A percentile compares a stretch with the other conserved stretches of the same genome.
These are phyloP conservation scores for Hemileccinum impolitum DNA, from an alignment of 768 basidiomycete genomes.

Conservation along the genomic window DNA sequence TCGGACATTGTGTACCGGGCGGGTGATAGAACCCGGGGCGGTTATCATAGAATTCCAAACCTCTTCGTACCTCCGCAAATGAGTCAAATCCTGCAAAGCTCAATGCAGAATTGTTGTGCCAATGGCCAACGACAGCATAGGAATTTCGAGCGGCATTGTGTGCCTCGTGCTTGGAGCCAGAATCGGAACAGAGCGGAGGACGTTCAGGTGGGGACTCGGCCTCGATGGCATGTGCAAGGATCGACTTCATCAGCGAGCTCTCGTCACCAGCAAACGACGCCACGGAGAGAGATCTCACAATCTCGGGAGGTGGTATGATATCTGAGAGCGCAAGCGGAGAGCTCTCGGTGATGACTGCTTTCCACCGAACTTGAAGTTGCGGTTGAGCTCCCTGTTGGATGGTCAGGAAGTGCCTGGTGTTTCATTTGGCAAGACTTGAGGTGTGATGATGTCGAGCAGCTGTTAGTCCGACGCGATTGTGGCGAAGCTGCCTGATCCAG, in stretches of 20 bases:
- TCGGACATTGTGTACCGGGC: constrained; percentile 35
- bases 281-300: constrained; percentile 47
- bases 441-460: constrained; percentile 12
- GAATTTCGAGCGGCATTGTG: constrained; percentile 21
- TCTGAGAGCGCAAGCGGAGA: constrained; percentile 57
- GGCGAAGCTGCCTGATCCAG: constrained; percentile 34
- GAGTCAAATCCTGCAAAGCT: constrained; percentile 74
- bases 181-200: constrained; percentile 42
- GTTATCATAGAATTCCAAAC: constrained; percentile 66
- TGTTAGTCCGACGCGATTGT: constrained; percentile 35
- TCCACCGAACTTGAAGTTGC: constrained; percentile 75
- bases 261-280: constrained; percentile 46
- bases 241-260: constrained; percentile 52
- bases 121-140: constrained; percentile 21
- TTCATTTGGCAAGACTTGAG: constrained; percentile 19
- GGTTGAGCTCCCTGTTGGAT: constrained; percentile 66
- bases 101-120: constrained; percentile 44
- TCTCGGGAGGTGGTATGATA: constrained; percentile 65
- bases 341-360: constrained; percentile 16
- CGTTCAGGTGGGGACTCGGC: constrained; percentile 32
- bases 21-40: constrained; percentile 69
- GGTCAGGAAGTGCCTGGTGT: constrained; percentile 40
- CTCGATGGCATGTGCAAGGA: constrained; percentile 45
- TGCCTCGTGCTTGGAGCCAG: constrained; percentile 36
- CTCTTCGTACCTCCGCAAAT: constrained; percentile 75